A percentile compares a stretch with the other conserved stretches of the same genome.
These are phyloP conservation scores for Rhynchospora pubera DNA, from an alignment of 176 grass and related monocot species.

Conservation along the genomic window DNA sequence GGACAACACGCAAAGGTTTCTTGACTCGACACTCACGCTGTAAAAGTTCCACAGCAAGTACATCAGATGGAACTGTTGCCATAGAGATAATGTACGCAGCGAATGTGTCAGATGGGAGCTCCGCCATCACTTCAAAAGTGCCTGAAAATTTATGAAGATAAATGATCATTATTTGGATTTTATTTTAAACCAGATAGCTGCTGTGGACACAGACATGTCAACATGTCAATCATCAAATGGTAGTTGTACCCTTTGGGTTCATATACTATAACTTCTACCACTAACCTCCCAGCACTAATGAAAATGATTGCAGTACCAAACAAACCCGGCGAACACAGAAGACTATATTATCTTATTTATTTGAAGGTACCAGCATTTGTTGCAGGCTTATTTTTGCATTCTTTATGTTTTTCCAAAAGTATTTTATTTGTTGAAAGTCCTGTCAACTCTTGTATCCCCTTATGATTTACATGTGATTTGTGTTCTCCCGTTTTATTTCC, in stretches of 20 bases:
- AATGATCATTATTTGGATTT: neutral
- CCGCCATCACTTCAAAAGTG: constrained; percentile 52
- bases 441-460: neutral
- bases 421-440: neutral
- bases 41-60: constrained; percentile 76
- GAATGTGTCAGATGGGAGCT: constrained; percentile 67
- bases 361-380: neutral
- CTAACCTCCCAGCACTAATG: no score
- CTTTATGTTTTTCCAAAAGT: neutral
- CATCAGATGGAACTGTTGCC: constrained; percentile 72
- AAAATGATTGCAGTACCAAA: no score
- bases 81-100: constrained; percentile 85
- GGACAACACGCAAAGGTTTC: constrained; percentile 48
- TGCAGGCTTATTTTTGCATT: neutral
- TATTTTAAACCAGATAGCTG: neutral
- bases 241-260: neutral
- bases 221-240: neutral
- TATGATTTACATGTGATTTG: neutral
- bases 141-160: constrained; percentile 19
- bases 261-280: no score
- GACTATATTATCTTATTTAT: no score
- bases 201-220: neutral
- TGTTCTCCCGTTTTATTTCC: no score
- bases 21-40: constrained; percentile 51
- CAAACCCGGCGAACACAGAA: neutral